These are phyloP conservation scores for Sugiyamaella sp. DNA, from an alignment of 1,139 yeast genomes.

Conservation along the genomic window DNA sequence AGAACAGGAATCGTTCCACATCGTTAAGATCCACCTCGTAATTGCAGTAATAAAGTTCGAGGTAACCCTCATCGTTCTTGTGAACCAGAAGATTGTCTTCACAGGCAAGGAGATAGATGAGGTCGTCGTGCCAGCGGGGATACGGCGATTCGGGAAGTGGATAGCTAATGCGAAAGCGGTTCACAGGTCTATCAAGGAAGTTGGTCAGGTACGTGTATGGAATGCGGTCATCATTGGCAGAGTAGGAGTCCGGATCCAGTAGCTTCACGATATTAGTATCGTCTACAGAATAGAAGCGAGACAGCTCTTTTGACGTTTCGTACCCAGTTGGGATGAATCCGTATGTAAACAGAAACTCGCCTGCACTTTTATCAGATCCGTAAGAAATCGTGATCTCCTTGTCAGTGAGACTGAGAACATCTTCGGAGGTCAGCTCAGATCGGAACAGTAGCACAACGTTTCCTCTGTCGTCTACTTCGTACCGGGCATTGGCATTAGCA, in stretches of 20 bases:
- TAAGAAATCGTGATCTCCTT: slow-evolving; percentile 43
- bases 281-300: slow-evolving; percentile 32
- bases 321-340: slow-evolving; percentile 44
- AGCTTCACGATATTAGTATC: slow-evolving; percentile 30
- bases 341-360: slow-evolving; percentile 46
- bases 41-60: slow-evolving; percentile 31
- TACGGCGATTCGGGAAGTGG: slow-evolving; percentile 5
- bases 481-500: slow-evolving; percentile 38
- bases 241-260: slow-evolving; percentile 29
- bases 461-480: slow-evolving; percentile 37
- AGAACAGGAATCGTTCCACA: slow-evolving; percentile 20
- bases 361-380: slow-evolving; percentile 43
- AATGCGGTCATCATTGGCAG: slow-evolving; percentile 26
- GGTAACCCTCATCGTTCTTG: slow-evolving; percentile 28
- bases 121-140: slow-evolving; percentile 33
- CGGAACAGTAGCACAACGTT: slow-evolving; percentile 32
- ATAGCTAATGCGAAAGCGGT: slow-evolving; percentile 8
- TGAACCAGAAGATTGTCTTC: slow-evolving; percentile 31
- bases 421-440: background rate
- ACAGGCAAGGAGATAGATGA: slow-evolving; percentile 34
- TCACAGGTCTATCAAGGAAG: slow-evolving; percentile 28
- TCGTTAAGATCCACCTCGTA: slow-evolving; percentile 31
- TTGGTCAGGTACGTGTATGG: slow-evolving; percentile 28
- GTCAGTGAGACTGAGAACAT: slow-evolving; percentile 22
- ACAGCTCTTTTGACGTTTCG: slow-evolving; percentile 26